Conservation (phyloP, 225 moss, liverwort and hornwort genomes). For the Climacium dendroides region DNA sequence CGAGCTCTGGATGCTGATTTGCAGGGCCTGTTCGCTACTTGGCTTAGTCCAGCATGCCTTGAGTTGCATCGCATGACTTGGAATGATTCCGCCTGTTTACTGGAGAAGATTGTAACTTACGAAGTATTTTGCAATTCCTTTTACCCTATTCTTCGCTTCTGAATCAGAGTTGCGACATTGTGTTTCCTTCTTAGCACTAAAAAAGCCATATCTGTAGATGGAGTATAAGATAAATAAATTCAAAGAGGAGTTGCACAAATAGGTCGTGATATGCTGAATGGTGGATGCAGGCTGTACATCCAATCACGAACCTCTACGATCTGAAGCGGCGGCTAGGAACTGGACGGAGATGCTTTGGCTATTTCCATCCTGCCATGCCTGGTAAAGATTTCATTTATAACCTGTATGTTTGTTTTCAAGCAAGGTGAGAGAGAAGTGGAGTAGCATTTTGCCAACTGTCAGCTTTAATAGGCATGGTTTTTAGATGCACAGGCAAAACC, state of each 20-base stretch:
- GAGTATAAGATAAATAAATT: background rate
- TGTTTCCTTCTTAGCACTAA: background rate
- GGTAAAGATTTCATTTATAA: conserved; percentile 11
- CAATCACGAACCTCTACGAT: conserved; percentile 88
- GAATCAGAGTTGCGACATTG: background rate
- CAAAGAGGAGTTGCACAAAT: background rate
- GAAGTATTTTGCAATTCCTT: conserved; percentile 38
- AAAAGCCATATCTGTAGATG: background rate
- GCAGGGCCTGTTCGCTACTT: conserved; percentile 77
- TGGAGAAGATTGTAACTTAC: conserved; percentile 89
- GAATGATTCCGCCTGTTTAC: conserved; percentile 72
- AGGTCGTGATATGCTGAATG: background rate
- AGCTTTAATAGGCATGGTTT: background rate
- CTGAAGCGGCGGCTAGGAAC: conserved; percentile 77
- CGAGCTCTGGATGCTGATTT: conserved; percentile 80
- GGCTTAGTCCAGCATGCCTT: conserved; percentile 95
- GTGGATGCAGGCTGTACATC: conserved; percentile 79
- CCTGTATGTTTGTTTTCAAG: background rate
- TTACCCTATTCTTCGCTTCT: background rate
- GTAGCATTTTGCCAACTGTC: background rate
- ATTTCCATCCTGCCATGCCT: conserved; percentile 95
- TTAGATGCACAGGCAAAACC: background rate
- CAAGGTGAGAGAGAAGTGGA: background rate
- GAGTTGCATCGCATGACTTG: conserved; percentile 85
- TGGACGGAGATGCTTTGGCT: conserved; percentile 91